Conservation (phyloP, 306 rosid species). For the Betula pendula region DNA sequence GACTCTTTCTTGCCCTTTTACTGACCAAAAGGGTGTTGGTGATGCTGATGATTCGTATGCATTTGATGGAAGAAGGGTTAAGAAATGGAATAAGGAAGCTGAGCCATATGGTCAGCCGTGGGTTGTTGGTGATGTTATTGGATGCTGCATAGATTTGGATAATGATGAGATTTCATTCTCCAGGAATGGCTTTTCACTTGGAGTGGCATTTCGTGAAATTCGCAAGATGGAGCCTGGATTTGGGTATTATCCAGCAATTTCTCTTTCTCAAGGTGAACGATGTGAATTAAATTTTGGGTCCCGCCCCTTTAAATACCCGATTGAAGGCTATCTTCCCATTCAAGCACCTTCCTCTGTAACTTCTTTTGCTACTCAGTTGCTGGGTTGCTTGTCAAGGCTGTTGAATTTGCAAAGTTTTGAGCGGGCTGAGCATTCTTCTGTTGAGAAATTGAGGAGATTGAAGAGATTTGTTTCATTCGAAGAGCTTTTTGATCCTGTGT, state of each 20-base stretch:
- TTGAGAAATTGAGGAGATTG: slow-evolving; percentile 72
- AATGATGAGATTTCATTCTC: slow-evolving; percentile 73
- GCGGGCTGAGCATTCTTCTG: slow-evolving; percentile 60
- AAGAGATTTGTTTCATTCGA: slow-evolving; percentile 77
- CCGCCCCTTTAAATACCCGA: slow-evolving; percentile 81
- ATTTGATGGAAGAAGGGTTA: slow-evolving; percentile 92
- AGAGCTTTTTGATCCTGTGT: slow-evolving; percentile 69
- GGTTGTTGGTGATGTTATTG: slow-evolving; percentile 96
- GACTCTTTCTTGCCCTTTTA: slow-evolving; percentile 84
- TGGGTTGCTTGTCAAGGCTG: slow-evolving; percentile 82
- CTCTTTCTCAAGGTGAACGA: slow-evolving; percentile 94
- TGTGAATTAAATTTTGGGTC: slow-evolving; percentile 89
- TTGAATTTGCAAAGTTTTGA: slow-evolving; percentile 68
- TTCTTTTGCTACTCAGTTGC: slow-evolving; percentile 50
- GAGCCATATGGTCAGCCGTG: slow-evolving; percentile 88
- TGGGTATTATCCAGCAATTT: slow-evolving; percentile 92
- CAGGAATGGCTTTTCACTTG: slow-evolving; percentile 86
- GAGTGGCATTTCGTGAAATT: slow-evolving; percentile 84
- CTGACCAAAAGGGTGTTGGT: slow-evolving; percentile 91
- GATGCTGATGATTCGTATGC: slow-evolving; percentile 95
- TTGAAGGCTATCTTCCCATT: slow-evolving; percentile 81
- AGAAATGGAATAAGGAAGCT: slow-evolving; percentile 87
- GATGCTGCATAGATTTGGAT: slow-evolving; percentile 96
- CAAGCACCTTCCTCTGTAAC: slow-evolving; percentile 62
- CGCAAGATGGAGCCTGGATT: slow-evolving; percentile 75